phyloP scores from a whole-genome alignment of 306 rosid species.

The Corylus avellana region DNA sequence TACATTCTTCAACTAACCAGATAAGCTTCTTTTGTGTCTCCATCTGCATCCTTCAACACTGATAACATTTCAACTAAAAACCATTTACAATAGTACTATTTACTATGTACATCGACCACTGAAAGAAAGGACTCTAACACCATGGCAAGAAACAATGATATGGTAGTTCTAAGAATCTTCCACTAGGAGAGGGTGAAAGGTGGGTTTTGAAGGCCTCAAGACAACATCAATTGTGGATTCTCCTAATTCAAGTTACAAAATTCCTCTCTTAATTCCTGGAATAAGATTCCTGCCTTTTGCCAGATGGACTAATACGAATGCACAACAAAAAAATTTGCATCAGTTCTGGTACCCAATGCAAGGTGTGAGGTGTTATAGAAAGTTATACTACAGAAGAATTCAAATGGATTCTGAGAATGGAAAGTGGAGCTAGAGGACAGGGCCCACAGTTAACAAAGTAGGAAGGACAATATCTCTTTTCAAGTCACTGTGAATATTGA shows the following conservation, averaged over 20 bases:
- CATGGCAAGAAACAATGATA: conserved; percentile 32
- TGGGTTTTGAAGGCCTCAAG: conserved; percentile 47
- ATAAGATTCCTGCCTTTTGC: conserved; percentile 76
- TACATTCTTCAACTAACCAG: conserved; percentile 42
- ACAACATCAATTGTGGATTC: conserved; percentile 60
- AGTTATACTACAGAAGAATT: conserved; percentile 31
- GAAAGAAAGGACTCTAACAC: conserved; percentile 35
- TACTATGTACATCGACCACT: conserved; percentile 28
- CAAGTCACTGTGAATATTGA: conserved; percentile 49
- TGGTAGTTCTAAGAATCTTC: conserved; percentile 56
- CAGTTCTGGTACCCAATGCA: conserved; percentile 60
- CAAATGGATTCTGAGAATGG: conserved; percentile 43
- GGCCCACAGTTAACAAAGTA: conserved; percentile 50
- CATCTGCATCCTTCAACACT: conserved; percentile 34
- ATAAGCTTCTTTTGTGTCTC: conserved; percentile 39
- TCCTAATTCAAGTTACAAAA: conserved; percentile 39
- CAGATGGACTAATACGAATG: conserved; percentile 55
- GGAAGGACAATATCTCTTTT: conserved; percentile 65
- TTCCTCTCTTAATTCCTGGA: conserved; percentile 50
- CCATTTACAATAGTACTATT: conserved; percentile 11
- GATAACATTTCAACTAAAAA: conserved; percentile 27
- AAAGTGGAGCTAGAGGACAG: conserved; percentile 38
- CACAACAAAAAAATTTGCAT: conserved; percentile 44
- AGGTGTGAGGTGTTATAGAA: conserved; percentile 29
- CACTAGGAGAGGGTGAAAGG: conserved; percentile 34